Conservation (phyloP, 176 grass and related monocot genomes). For the bread wheat (Triticum aestivum) region DNA sequence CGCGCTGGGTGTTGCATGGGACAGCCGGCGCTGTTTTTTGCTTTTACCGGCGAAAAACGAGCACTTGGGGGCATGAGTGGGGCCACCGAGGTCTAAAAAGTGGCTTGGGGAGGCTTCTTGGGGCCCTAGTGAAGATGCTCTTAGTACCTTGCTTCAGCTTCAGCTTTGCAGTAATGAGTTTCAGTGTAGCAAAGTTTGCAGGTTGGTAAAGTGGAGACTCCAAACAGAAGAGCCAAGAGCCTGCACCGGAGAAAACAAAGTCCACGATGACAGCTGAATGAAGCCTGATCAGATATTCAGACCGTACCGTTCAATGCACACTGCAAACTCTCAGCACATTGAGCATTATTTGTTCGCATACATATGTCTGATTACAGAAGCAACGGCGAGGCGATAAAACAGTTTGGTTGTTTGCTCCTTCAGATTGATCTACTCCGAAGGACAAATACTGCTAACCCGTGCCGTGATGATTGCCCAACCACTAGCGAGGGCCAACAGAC, state of each 20-base stretch:
- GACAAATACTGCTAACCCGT: background rate
- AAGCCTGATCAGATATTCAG: background rate
- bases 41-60: too few relatives aligned
- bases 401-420: too few relatives aligned
- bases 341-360: background rate
- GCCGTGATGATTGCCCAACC: background rate
- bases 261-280: background rate
- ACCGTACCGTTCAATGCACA: background rate
- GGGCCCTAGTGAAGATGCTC: too few relatives aligned
- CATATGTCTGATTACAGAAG: slow-evolving; percentile 14
- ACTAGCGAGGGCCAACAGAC: background rate
- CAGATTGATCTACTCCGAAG: background rate
- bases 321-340: background rate
- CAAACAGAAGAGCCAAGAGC: background rate
- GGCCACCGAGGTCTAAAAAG: too few relatives aligned
- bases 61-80: too few relatives aligned
- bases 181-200: background rate
- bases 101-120: too few relatives aligned
- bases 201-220: background rate
- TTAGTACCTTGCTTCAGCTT: background rate
- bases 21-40: too few relatives aligned
- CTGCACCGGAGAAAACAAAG: background rate
- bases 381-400: background rate
- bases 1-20: too few relatives aligned
- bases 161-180: background rate